Evolutionary conservation across 805 yeast species (phyloP).

Genomic region (Kodamaea leandrae): DNA sequence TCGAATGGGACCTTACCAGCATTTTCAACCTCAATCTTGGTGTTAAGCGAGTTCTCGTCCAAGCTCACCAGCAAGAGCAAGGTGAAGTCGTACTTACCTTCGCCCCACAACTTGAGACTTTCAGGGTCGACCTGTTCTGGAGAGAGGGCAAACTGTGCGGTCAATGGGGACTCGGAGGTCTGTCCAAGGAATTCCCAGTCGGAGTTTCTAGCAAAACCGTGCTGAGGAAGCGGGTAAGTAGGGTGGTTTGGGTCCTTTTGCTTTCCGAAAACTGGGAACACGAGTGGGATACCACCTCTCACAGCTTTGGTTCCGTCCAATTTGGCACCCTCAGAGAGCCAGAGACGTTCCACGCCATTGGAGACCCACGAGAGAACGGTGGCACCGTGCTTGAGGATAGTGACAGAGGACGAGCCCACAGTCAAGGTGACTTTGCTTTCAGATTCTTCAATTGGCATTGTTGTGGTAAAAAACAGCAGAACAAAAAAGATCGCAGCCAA

Average conservation of each 20-base stretch:
- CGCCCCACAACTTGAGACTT: slow-evolving; percentile 53
- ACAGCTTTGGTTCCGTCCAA: slow-evolving; percentile 93
- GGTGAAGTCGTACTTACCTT: slow-evolving; percentile 64
- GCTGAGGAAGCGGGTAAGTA: slow-evolving; percentile 79
- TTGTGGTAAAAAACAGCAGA: neutral
- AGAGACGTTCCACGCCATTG: slow-evolving; percentile 73
- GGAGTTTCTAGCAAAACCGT: slow-evolving; percentile 91
- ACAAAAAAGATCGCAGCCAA: neutral
- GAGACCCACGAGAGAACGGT: slow-evolving; percentile 78
- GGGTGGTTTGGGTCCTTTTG: slow-evolving; percentile 49
- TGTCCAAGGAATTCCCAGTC: slow-evolving; percentile 95
- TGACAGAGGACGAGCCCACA: slow-evolving; percentile 54
- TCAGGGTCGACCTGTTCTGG: slow-evolving; percentile 77
- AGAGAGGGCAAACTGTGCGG: slow-evolving; percentile 86
- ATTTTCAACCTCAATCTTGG: slow-evolving; percentile 75
- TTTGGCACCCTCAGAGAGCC: slow-evolving; percentile 75
- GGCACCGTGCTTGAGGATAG: slow-evolving; percentile 83
- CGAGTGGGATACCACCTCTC: slow-evolving; percentile 95
- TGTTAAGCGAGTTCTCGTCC: slow-evolving; percentile 54
- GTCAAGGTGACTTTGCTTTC: slow-evolving; percentile 61
- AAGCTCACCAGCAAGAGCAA: slow-evolving; percentile 24
- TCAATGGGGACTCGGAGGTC: slow-evolving; percentile 55
- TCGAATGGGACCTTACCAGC: slow-evolving; percentile 63
- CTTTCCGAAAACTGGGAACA: slow-evolving; percentile 91
- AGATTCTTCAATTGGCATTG: slow-evolving; percentile 49